Conservation (phyloP, 192 early-diverging fungal species). For the Mortierella antarctica region DNA sequence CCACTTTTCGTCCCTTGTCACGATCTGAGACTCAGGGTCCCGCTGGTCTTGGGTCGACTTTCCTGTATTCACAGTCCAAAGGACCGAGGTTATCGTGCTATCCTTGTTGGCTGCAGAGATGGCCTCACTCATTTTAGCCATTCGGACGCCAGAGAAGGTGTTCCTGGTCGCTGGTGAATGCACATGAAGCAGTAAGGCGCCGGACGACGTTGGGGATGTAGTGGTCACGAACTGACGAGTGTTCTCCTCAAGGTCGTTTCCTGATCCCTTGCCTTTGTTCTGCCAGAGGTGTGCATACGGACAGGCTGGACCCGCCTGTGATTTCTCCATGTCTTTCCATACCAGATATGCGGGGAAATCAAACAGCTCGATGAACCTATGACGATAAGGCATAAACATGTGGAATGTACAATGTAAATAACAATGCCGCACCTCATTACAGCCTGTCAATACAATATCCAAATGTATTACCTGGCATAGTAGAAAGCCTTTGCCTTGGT, state of each 20-base stretch:
- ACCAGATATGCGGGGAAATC: constrained; percentile 56
- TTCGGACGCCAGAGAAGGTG: constrained; percentile 36
- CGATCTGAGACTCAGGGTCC: constrained; percentile 49
- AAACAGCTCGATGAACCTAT: constrained; percentile 56
- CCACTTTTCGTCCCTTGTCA: constrained; percentile 56
- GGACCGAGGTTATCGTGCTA: constrained; percentile 36
- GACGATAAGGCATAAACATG: not conserved
- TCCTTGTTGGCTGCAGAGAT: constrained; percentile 18
- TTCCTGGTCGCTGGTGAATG: constrained; percentile 59
- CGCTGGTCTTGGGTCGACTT: constrained; percentile 15
- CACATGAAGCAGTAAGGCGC: constrained; percentile 44
- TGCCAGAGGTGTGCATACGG: constrained; percentile 69
- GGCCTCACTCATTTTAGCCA: constrained; percentile 45
- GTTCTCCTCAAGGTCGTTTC: constrained; percentile 25
- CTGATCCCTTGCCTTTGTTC: constrained; percentile 55
- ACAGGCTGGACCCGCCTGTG: constrained; percentile 54
- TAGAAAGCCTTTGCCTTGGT: constrained; percentile 62
- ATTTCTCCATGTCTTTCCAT: constrained; percentile 58
- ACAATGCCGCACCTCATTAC: not conserved
- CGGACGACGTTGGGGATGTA: constrained; percentile 35
- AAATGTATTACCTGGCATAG: constrained; percentile 49
- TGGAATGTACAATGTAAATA: not conserved
- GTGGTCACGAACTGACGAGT: constrained; percentile 30
- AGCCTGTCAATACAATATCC: not conserved
- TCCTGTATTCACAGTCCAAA: constrained; percentile 47